These are phyloP conservation scores for Parathielavia appendiculata DNA, from an alignment of 495 filamentous ascomycete species.

Conservation along the genomic window DNA sequence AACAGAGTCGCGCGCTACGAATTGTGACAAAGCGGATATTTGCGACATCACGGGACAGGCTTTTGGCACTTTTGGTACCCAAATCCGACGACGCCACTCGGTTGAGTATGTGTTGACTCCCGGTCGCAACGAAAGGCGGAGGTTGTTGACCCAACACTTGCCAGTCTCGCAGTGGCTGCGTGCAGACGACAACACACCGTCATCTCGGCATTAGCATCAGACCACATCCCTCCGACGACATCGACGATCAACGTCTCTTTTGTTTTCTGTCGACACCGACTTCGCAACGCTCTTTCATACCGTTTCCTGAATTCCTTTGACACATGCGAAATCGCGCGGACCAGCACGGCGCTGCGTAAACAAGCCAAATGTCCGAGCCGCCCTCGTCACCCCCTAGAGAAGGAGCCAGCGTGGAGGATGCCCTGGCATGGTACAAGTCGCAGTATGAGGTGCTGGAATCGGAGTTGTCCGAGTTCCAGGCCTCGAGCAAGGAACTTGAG, in stretches of 20 bases:
- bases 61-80: not conserved
- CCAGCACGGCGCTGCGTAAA: slow-evolving; percentile 21
- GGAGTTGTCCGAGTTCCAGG: slow-evolving; percentile 90
- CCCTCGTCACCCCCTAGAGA: slow-evolving; percentile 58
- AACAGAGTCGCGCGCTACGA: slow-evolving; percentile 12
- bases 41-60: slow-evolving; percentile 4
- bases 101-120: slow-evolving; percentile 15
- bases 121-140: slow-evolving; percentile 5
- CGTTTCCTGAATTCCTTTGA: slow-evolving; percentile 9
- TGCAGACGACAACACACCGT: slow-evolving; percentile 4
- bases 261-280: slow-evolving; percentile 19
- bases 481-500: slow-evolving; percentile 89
- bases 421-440: slow-evolving; percentile 85
- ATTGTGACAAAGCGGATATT: not conserved
- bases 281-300: slow-evolving; percentile 15
- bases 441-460: slow-evolving; percentile 91
- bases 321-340: slow-evolving; percentile 27
- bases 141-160: slow-evolving; percentile 10
- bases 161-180: slow-evolving; percentile 16
- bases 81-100: slow-evolving; percentile 2
- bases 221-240: slow-evolving; percentile 1
- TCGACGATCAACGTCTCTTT: slow-evolving; percentile 20
- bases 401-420: slow-evolving; percentile 58
- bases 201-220: slow-evolving; percentile 1
- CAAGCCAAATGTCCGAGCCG: slow-evolving; percentile 52